Base-by-base conservation (phyloP, 2,329 filamentous ascomycete genomes). In the Talaromyces sp. region DNA sequence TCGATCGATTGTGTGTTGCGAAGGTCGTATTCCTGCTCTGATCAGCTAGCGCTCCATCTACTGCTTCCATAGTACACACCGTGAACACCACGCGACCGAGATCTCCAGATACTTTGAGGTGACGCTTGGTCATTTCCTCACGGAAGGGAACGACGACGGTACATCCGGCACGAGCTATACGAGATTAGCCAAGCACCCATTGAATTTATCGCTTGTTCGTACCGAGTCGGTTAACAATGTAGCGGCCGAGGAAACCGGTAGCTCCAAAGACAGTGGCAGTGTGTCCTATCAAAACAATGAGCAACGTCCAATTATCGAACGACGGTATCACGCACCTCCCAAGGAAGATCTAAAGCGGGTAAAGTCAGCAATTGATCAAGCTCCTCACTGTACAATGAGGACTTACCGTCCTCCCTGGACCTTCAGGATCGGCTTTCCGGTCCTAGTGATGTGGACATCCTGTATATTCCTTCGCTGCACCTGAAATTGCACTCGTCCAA, bases 181-280 rank as follows among this genome's bases (percentile, higher is more conserved):
- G 69, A 69, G 64, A 70, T 79, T 65, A 75, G 68, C 65, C 54
- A 69, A 39, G 52, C 52, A 22, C 27, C 19, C 33, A 15, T 22
- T 47, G 69, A 77, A 5, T 39, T 56, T 19, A 85, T 22, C 35
- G 41, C 17, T 15, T 33, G 61, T 35, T 73, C 81, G 68, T 83
- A 89, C 93, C 93, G 76, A 99, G 86, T 78, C 92, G 87, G 82
- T 97, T 97, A 76, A 99, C 95, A 76, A 99, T 96, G 80, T 99
- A 99, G 77, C 95, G 89, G 76, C 95, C 95, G 64, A 99, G 83
- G 79, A 96, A 94, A 69, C 95, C 95, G 68, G 93, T 97, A 75
- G 95, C 95, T 81, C 95, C 95, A 81, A 99, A 99, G 73, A 99
- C 94, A 66, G 95, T 99, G 68, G 91, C 94, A 68, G 93, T 97